A percentile compares a stretch with the other conserved stretches of the same genome.
Conservation (phyloP, 768 basidiomycete genomes). For the Mycena metata region DNA sequence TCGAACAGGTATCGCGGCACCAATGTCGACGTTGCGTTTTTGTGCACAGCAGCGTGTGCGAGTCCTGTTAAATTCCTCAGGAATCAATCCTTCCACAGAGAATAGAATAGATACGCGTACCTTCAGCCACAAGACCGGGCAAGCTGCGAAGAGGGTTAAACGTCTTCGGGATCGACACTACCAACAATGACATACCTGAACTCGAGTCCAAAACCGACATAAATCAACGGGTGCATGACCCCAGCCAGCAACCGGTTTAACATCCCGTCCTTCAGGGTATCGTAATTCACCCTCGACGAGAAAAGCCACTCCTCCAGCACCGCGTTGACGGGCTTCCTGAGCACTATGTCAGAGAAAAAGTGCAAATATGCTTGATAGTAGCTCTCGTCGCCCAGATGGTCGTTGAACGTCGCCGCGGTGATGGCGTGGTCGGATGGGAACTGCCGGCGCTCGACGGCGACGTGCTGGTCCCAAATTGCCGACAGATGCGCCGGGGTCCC, state of each 20-base stretch:
- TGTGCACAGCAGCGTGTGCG: conserved; percentile 38
- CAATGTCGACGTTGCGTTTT: background rate
- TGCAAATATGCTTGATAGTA: conserved; percentile 26
- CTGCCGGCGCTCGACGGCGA: conserved; percentile 10
- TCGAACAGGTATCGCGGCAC: conserved; percentile 24
- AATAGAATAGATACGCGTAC: conserved; percentile 44
- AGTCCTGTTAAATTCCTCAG: conserved; percentile 44
- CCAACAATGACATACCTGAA: conserved; percentile 50
- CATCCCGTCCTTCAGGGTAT: conserved; percentile 36
- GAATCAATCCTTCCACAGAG: conserved; percentile 41
- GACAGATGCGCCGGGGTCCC: conserved; percentile 22
- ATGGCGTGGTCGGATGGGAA: conserved; percentile 12
- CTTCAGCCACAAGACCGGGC: conserved; percentile 51
- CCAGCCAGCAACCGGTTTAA: conserved; percentile 62
- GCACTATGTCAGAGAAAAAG: conserved; percentile 29
- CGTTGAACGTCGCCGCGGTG: conserved; percentile 20
- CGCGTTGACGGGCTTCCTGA: conserved; percentile 7
- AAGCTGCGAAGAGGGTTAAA: conserved; percentile 39
- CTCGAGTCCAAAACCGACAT: conserved; percentile 68
- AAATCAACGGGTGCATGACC: conserved; percentile 73
- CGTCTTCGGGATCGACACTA: background rate
- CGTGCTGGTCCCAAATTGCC: conserved; percentile 34
- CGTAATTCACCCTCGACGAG: conserved; percentile 15
- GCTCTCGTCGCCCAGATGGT: conserved; percentile 30
- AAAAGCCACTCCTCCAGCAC: conserved; percentile 34